A percentile compares a stretch with the other conserved stretches of the same genome.
Evolutionary conservation across 805 yeast species (phyloP).

Genomic region (Maudiozyma turicensis): DNA sequence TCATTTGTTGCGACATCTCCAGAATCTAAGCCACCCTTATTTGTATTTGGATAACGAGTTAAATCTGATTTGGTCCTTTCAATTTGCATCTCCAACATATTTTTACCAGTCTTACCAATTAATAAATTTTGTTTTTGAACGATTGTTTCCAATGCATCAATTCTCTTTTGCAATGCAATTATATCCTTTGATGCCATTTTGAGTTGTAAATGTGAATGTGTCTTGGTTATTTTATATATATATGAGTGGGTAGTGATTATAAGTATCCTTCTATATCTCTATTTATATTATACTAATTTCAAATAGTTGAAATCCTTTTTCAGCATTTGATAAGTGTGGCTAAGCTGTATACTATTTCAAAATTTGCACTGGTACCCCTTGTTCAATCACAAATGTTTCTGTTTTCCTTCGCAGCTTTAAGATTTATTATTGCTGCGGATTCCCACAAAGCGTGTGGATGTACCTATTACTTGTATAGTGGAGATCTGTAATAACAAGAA

Average conservation of each 20-base stretch:
- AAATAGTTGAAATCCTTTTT: too few species aligned
- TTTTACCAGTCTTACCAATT: slow-evolving; percentile 71
- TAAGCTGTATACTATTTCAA: not conserved
- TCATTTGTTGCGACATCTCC: slow-evolving; percentile 66
- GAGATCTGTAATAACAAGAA: too few species aligned
- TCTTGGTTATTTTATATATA: not conserved
- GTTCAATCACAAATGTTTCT: not conserved
- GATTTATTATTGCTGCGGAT: too few species aligned
- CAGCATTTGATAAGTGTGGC: too few species aligned
- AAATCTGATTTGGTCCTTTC: slow-evolving; percentile 38
- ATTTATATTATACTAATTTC: not conserved
- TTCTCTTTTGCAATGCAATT: slow-evolving; percentile 31
- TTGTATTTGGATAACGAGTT: slow-evolving; percentile 9
- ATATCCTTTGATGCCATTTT: slow-evolving; percentile 10
- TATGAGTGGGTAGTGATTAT: not conserved
- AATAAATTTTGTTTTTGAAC: slow-evolving; percentile 59
- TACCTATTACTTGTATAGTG: too few species aligned
- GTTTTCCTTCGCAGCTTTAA: too few species aligned
- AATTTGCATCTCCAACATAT: slow-evolving; percentile 61
- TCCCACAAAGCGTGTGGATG: too few species aligned
- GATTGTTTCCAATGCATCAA: slow-evolving; percentile 41
- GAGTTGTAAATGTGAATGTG: not conserved
- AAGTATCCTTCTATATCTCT: not conserved
- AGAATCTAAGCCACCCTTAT: slow-evolving; percentile 29
- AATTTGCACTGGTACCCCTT: not conserved